phyloP scores from a whole-genome alignment of 768 basidiomycete species.

The Mycena leptocephala region DNA sequence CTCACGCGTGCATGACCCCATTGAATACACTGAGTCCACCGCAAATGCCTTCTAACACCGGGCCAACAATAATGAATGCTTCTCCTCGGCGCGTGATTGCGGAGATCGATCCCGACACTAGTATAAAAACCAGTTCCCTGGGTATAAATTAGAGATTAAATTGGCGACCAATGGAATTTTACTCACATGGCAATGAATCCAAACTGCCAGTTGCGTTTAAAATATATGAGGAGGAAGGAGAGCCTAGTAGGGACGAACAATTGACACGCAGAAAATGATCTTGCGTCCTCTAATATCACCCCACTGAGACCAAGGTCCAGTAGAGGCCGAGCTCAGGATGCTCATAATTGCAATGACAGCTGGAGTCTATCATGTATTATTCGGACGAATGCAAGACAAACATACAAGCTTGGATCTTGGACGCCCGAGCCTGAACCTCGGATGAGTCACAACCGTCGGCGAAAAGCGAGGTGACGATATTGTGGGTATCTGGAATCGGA shows the following conservation, averaged over 20 bases:
- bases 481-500: neutral
- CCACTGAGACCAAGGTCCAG: slow-evolving; percentile 90
- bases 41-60: slow-evolving; percentile 84
- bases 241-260: slow-evolving; percentile 51
- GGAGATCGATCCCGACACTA: slow-evolving; percentile 78
- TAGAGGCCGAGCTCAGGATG: slow-evolving; percentile 83
- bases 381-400: slow-evolving; percentile 7
- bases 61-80: slow-evolving; percentile 81
- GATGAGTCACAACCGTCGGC: slow-evolving; percentile 49
- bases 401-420: slow-evolving; percentile 78
- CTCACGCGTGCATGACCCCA: slow-evolving; percentile 77
- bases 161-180: slow-evolving; percentile 5
- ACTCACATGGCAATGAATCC: slow-evolving; percentile 85
- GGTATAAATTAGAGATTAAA: slow-evolving; percentile 22
- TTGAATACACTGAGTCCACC: slow-evolving; percentile 81
- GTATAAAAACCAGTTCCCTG: slow-evolving; percentile 86
- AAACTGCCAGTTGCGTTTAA: neutral
- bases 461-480: neutral
- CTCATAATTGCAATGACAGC: slow-evolving; percentile 87
- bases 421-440: slow-evolving; percentile 78
- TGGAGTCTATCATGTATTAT: slow-evolving; percentile 30
- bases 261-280: slow-evolving; percentile 76
- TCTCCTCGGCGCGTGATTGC: slow-evolving; percentile 73
- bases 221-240: neutral
- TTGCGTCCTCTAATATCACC: slow-evolving; percentile 87